These are phyloP conservation scores for Sarocladiaceae sp. DNA, from an alignment of 2,329 filamentous ascomycete species.

Conservation along the genomic window DNA sequence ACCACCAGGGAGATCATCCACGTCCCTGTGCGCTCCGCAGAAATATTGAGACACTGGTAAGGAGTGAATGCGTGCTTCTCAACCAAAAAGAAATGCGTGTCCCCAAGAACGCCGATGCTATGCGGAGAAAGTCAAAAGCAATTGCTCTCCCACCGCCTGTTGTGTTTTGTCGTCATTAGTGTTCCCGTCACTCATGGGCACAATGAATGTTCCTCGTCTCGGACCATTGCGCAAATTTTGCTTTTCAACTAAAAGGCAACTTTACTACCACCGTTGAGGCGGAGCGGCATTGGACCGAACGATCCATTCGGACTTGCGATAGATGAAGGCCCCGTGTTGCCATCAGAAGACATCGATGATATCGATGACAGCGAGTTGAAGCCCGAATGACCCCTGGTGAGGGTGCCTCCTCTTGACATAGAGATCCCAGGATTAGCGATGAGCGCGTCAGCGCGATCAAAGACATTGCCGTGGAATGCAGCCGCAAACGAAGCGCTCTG, in stretches of 20 bases:
- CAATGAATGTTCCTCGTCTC: not conserved
- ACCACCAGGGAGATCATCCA: too few species aligned
- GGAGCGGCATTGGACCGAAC: slow-evolving; percentile 26
- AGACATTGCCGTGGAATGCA: slow-evolving; percentile 54
- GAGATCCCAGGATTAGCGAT: slow-evolving; percentile 54
- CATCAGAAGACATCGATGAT: slow-evolving; percentile 37
- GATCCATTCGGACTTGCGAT: slow-evolving; percentile 27
- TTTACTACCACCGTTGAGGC: slow-evolving; percentile 34
- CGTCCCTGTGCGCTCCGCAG: not conserved
- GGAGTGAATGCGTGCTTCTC: not conserved
- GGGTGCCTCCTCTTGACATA: slow-evolving; percentile 48
- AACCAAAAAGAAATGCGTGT: not conserved
- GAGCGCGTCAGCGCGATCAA: slow-evolving; percentile 54
- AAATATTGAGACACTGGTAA: slow-evolving; percentile 1
- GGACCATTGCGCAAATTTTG: not conserved
- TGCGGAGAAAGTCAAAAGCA: not conserved
- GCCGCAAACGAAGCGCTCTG: slow-evolving; percentile 52
- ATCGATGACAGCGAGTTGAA: slow-evolving; percentile 36
- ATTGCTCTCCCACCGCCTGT: not conserved
- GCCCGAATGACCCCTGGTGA: slow-evolving; percentile 36
- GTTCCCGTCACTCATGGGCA: not conserved
- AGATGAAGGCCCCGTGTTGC: slow-evolving; percentile 27
- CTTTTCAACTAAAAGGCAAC: slow-evolving; percentile 26
- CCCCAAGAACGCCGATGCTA: slow-evolving; percentile 7
- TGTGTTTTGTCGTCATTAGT: not conserved